A percentile compares a stretch with the other conserved stretches of the same genome.
Conservation (phyloP, 257 asterid species). For the Nicotiana sylvestris region DNA sequence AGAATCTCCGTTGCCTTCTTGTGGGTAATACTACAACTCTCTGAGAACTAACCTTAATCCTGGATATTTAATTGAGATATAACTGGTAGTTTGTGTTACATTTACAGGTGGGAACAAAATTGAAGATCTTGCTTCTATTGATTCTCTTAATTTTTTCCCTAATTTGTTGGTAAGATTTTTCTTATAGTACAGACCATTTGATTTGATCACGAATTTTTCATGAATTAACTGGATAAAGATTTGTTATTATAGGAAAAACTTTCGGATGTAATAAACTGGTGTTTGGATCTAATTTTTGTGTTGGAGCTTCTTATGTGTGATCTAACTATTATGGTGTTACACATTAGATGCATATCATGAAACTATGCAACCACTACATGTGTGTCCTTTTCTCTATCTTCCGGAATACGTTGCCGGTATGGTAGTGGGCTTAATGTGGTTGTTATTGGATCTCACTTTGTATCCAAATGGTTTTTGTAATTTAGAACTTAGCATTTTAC, state of each 20-base stretch:
- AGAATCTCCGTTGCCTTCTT: slow-evolving; percentile 60
- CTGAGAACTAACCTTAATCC: slow-evolving; percentile 5
- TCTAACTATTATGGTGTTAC: background rate
- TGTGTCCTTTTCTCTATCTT: background rate
- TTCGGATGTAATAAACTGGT: background rate
- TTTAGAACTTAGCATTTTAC: slow-evolving; percentile 3
- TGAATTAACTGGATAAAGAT: background rate
- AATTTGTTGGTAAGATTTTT: slow-evolving; percentile 60
- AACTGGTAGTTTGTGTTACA: slow-evolving; percentile 23
- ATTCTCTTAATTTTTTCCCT: slow-evolving; percentile 77
- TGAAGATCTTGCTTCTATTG: slow-evolving; percentile 62
- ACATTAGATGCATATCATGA: background rate
- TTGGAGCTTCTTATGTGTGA: slow-evolving; percentile 5
- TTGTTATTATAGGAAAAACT: background rate
- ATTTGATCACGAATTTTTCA: background rate
- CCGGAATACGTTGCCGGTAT: background rate
- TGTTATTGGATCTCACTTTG: background rate
- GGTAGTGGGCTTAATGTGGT: background rate
- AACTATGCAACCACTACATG: background rate
- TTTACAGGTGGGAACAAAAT: slow-evolving; percentile 69
- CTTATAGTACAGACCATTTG: slow-evolving; percentile 1
- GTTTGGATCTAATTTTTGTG: background rate
- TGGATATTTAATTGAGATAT: slow-evolving; percentile 11
- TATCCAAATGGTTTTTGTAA: slow-evolving; percentile 1
- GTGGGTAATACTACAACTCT: slow-evolving; percentile 50